Conservation (phyloP, 2,329 filamentous ascomycete species). For the Pseudopithomyces maydicus region DNA sequence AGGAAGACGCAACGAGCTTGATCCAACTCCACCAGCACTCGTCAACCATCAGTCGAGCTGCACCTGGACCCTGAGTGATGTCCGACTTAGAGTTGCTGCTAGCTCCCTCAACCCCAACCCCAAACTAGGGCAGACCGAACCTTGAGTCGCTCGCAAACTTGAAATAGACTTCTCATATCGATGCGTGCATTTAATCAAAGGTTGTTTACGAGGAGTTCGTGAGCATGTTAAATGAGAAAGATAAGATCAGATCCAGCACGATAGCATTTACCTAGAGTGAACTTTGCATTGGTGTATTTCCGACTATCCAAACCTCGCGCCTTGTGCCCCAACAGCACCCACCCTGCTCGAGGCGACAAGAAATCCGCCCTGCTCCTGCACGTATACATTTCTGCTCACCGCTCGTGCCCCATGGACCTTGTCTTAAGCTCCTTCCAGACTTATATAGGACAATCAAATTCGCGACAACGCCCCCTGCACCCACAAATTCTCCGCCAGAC, state of each 20-base stretch:
- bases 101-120: neutral
- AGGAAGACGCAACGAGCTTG: neutral
- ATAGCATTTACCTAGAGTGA: neutral
- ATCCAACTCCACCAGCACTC: neutral
- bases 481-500: constrained; percentile 10
- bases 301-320: neutral
- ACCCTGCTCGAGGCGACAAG: neutral
- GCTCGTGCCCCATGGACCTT: constrained; percentile 5
- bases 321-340: neutral
- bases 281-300: neutral
- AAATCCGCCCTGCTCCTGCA: constrained; percentile 14
- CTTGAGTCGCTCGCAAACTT: neutral
- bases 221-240: no score
- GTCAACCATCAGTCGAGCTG: neutral
- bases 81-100: neutral
- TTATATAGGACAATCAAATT: constrained; percentile 33
- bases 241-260: neutral
- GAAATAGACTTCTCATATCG: neutral
- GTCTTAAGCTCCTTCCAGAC: constrained; percentile 16
- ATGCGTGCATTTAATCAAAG: no score
- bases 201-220: neutral
- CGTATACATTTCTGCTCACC: constrained; percentile 13
- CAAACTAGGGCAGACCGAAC: neutral
- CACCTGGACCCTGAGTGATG: neutral
- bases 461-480: constrained; percentile 21